These are phyloP conservation scores for Plasmodium malariae DNA, from an alignment of 169 alveolate species.

Conservation along the genomic window DNA sequence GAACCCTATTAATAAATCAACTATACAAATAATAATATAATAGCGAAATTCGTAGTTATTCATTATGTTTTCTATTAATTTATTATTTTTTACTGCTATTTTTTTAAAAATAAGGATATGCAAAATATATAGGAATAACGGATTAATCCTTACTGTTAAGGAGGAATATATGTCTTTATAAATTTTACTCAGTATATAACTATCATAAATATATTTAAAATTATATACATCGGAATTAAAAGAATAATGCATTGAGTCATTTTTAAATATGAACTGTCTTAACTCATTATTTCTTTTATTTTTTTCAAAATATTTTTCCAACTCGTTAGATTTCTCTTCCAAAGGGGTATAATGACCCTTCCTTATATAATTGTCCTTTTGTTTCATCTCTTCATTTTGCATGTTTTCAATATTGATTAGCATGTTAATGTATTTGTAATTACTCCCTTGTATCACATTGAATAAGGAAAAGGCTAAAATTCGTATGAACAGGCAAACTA, in stretches of 20 bases:
- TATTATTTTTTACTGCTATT: not conserved
- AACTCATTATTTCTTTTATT: conserved; percentile 31
- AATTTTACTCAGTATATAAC: conserved; percentile 23
- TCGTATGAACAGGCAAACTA: conserved; percentile 24
- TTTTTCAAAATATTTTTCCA: conserved; percentile 28
- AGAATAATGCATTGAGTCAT: conserved; percentile 66
- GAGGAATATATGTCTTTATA: conserved; percentile 27
- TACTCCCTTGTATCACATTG: conserved; percentile 30
- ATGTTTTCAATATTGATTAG: conserved; percentile 1
- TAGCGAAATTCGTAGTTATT: conserved; percentile 34
- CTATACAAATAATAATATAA: conserved; percentile 20
- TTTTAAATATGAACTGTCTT: conserved; percentile 17
- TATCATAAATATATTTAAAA: conserved; percentile 56
- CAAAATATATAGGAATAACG: conserved; percentile 15
- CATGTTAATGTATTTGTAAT: conserved; percentile 34
- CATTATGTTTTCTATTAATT: not conserved
- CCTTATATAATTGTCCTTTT: not conserved
- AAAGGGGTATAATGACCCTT: not conserved
- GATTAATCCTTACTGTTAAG: conserved; percentile 31
- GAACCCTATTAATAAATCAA: conserved; percentile 34
- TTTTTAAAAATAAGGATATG: conserved; percentile 21
- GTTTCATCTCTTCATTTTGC: not conserved
- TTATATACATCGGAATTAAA: conserved; percentile 68
- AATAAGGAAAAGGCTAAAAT: not conserved
- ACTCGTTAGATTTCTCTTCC: not conserved